phyloP scores from a whole-genome alignment of 1,284 basidiomycete species.

The Prillingera fragicola region DNA sequence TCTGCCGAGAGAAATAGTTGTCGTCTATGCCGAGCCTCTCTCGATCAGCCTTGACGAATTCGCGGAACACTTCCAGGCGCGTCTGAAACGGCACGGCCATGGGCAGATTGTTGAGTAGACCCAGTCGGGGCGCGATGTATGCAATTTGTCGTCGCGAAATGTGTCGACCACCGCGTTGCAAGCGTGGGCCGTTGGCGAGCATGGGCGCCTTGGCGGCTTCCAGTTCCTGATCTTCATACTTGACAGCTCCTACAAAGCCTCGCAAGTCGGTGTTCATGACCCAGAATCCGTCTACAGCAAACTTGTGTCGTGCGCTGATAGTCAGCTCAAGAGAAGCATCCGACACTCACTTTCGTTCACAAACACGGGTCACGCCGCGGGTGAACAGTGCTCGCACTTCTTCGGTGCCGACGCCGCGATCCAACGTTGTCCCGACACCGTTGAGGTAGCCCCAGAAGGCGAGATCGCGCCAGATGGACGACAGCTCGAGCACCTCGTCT shows the following conservation, averaged over 20 bases:
- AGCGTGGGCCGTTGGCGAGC: slow-evolving; percentile 20
- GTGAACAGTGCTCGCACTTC: slow-evolving; percentile 66
- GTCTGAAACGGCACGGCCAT: slow-evolving; percentile 92
- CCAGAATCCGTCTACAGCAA: slow-evolving; percentile 80
- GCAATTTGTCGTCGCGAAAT: slow-evolving; percentile 60
- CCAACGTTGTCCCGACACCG: slow-evolving; percentile 57
- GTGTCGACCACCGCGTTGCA: slow-evolving; percentile 20
- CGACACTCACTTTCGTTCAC: slow-evolving; percentile 73
- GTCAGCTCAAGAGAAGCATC: slow-evolving; percentile 11
- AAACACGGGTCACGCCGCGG: slow-evolving; percentile 67
- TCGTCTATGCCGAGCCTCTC: slow-evolving; percentile 33
- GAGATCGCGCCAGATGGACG: slow-evolving; percentile 44
- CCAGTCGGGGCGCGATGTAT: slow-evolving; percentile 73
- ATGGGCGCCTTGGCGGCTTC: slow-evolving; percentile 17
- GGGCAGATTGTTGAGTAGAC: slow-evolving; percentile 90
- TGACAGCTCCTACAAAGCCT: slow-evolving; percentile 85
- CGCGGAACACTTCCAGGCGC: slow-evolving; percentile 80
- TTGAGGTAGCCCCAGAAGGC: slow-evolving; percentile 45
- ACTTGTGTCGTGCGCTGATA: slow-evolving; percentile 68
- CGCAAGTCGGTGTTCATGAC: slow-evolving; percentile 68
- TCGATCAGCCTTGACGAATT: slow-evolving; percentile 59
- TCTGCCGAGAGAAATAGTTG: slow-evolving; percentile 16
- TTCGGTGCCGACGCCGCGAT: slow-evolving; percentile 53
- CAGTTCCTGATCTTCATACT: slow-evolving; percentile 57
- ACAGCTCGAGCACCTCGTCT: slow-evolving; percentile 64